phyloP scores from a whole-genome alignment of 2,329 filamentous ascomycete species.

The Aureobasidium melanogenum region DNA sequence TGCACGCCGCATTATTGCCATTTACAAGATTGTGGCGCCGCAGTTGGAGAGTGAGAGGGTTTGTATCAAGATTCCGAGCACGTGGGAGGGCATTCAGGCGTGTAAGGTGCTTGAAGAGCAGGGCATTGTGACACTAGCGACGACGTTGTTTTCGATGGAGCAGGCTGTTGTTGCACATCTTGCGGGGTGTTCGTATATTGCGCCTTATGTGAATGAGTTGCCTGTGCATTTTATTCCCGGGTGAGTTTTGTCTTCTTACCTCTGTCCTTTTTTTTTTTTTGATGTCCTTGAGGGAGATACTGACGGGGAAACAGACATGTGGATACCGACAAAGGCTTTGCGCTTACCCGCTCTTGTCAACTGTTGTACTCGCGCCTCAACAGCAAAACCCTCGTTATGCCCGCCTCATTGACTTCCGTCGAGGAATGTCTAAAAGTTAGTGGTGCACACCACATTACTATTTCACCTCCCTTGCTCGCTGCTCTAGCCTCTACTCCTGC shows the following conservation, averaged over 20 bases:
- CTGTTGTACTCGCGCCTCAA: conserved; percentile 39
- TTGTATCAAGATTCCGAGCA: conserved; percentile 56
- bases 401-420: conserved; percentile 48
- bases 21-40: conserved; percentile 1
- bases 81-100: conserved; percentile 55
- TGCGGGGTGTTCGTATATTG: conserved; percentile 52
- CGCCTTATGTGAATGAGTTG: conserved; percentile 57
- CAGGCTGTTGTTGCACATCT: conserved; percentile 52
- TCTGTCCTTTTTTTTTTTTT: too few relatives aligned
- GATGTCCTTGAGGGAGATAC: not conserved
- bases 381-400: conserved; percentile 43
- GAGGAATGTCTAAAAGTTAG: conserved; percentile 51
- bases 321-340: conserved; percentile 42
- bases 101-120: conserved; percentile 45
- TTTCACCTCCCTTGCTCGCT: conserved; percentile 45
- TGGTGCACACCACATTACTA: conserved; percentile 51
- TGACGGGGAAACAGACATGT: conserved; percentile 31
- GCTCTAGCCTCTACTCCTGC: conserved; percentile 18
- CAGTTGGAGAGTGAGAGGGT: conserved; percentile 30
- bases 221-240: conserved; percentile 42
- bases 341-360: conserved; percentile 44
- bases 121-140: conserved; percentile 52
- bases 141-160: conserved; percentile 53
- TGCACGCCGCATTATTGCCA: conserved; percentile 12
- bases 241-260: conserved; percentile 9